Evolutionary conservation across 345 rosid genomes (phyloP).

Genomic region (Sisymbrium altissimum): DNA sequence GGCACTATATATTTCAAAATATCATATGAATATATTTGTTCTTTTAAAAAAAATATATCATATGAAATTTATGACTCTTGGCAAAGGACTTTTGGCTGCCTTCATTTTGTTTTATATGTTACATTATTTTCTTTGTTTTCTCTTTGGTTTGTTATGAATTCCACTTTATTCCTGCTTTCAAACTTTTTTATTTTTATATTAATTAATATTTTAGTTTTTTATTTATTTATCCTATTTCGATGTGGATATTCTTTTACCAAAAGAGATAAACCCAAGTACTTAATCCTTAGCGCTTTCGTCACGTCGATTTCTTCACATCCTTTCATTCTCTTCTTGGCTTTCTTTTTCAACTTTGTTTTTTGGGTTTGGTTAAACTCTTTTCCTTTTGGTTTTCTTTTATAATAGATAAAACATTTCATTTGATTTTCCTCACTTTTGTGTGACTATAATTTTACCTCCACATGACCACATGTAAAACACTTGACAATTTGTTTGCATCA

Average conservation of each 20-base stretch:
- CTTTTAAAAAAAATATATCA: not conserved
- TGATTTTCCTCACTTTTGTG: not conserved
- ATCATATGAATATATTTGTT: not conserved
- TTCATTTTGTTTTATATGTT: slow-evolving; percentile 25
- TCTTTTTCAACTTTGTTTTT: slow-evolving; percentile 17
- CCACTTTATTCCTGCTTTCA: slow-evolving; percentile 26
- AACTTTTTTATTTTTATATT: slow-evolving; percentile 1
- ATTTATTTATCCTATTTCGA: not conserved
- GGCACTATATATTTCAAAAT: not conserved
- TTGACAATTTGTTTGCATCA: too few relatives aligned
- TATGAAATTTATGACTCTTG: not conserved
- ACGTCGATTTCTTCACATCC: slow-evolving; percentile 36
- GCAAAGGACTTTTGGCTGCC: slow-evolving; percentile 20
- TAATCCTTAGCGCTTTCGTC: slow-evolving; percentile 2
- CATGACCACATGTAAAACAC: not conserved
- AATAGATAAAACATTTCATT: not conserved
- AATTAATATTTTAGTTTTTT: not conserved
- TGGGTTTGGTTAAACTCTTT: not conserved
- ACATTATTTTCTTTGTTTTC: slow-evolving; percentile 1
- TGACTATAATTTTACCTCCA: not conserved
- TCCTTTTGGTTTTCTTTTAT: not conserved
- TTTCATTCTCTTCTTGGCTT: slow-evolving; percentile 29
- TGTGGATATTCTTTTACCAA: slow-evolving; percentile 21
- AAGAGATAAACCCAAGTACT: slow-evolving; percentile 16
- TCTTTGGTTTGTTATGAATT: slow-evolving; percentile 28